Evolutionary conservation across 2,329 filamentous ascomycete species (phyloP).

Genomic region (Hymenoscyphus occultus): DNA sequence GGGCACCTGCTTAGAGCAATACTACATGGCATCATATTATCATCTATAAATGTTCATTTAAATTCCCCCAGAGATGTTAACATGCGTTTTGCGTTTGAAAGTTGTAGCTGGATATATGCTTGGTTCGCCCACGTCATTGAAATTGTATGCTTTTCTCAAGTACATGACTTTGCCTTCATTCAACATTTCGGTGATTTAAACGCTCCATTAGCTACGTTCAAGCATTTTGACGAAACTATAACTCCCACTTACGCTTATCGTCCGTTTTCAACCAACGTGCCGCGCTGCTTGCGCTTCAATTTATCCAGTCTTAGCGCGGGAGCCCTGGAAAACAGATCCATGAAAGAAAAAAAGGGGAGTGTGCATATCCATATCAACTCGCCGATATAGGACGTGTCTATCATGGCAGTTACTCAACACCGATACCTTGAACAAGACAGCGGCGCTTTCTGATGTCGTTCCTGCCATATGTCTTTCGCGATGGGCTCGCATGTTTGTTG

Average conservation of each 20-base stretch:
- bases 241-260: neutral
- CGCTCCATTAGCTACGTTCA: neutral
- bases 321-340: neutral
- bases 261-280: neutral
- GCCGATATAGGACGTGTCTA: neutral
- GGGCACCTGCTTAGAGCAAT: too few relatives aligned
- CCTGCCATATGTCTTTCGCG: neutral
- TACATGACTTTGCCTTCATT: too few relatives aligned
- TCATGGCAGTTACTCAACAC: neutral
- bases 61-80: too few relatives aligned
- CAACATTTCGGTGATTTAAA: neutral
- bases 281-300: neutral
- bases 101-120: too few relatives aligned
- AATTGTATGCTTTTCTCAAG: too few relatives aligned
- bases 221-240: neutral
- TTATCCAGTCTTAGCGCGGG: neutral
- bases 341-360: neutral
- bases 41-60: too few relatives aligned
- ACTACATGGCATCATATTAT: too few relatives aligned
- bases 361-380: neutral
- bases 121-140: too few relatives aligned
- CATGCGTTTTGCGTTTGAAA: too few relatives aligned
- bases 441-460: neutral
- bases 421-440: neutral
- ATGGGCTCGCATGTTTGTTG: neutral